phyloP scores from a whole-genome alignment of 2,329 filamentous ascomycete species.

The Stachybotrys echinatus region DNA sequence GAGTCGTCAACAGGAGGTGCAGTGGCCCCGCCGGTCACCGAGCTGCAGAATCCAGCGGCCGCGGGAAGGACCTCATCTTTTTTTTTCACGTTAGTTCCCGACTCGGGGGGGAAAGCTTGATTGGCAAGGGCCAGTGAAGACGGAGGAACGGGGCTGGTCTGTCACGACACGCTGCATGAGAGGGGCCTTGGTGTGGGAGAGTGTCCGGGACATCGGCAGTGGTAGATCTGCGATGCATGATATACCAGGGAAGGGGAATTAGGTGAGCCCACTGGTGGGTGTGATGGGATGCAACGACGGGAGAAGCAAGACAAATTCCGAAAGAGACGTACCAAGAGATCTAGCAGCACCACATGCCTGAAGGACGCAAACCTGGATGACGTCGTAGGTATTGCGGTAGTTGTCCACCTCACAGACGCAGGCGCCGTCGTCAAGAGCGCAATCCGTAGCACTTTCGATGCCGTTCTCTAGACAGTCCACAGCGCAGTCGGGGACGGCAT shows the following conservation, averaged over 20 bases:
- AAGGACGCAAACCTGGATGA: conserved; percentile 33
- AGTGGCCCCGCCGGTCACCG: conserved; percentile 7
- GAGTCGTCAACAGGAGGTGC: conserved; percentile 6
- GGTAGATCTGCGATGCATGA: too few relatives aligned
- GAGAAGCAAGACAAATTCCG: not conserved
- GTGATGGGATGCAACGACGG: not conserved
- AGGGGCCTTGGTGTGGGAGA: too few relatives aligned
- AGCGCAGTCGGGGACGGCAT: conserved; percentile 14
- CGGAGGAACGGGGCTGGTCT: too few relatives aligned
- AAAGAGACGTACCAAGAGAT: conserved; percentile 9
- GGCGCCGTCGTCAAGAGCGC: conserved; percentile 11
- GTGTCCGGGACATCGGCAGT: too few relatives aligned
- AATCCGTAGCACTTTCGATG: conserved; percentile 11
- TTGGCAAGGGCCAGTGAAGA: too few relatives aligned
- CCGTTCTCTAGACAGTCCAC: conserved; percentile 13
- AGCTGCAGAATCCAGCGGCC: conserved; percentile 13
- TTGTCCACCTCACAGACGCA: conserved; percentile 17
- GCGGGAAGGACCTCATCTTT: conserved; percentile 15
- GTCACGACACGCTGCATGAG: too few relatives aligned
- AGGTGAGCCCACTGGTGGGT: too few relatives aligned
- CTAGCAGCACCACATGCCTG: conserved; percentile 34
- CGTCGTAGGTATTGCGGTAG: conserved; percentile 31
- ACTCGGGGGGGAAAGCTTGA: too few relatives aligned
- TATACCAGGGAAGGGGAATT: too few relatives aligned
- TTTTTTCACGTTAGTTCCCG: too few relatives aligned